phyloP scores from a whole-genome alignment of 2,329 filamentous ascomycete genomes.

The Cladobotryum protrusum region DNA sequence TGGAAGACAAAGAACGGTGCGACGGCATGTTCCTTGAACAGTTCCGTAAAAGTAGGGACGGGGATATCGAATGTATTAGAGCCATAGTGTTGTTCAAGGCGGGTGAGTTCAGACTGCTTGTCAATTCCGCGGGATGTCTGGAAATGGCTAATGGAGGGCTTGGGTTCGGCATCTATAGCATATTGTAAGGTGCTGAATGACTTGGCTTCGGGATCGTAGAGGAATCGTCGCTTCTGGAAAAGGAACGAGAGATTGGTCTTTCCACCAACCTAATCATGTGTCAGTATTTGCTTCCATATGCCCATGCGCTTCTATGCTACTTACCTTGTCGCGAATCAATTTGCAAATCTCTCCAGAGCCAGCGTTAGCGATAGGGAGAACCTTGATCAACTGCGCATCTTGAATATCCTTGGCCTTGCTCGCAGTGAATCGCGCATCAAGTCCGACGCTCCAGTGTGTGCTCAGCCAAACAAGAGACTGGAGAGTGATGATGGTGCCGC shows the following conservation, averaged over 20 bases:
- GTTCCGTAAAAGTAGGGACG: conserved; percentile 87
- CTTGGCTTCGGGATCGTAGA: conserved; percentile 66
- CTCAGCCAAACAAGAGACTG: conserved; percentile 90
- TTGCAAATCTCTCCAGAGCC: conserved; percentile 83
- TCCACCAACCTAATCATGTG: conserved; percentile 52
- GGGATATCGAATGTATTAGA: conserved; percentile 96
- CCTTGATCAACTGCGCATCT: conserved; percentile 81
- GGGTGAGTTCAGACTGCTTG: conserved; percentile 67
- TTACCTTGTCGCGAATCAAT: conserved; percentile 66
- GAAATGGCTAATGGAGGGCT: conserved; percentile 70
- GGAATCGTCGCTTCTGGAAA: conserved; percentile 96
- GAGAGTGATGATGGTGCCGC: conserved; percentile 76
- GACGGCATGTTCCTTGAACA: conserved; percentile 97
- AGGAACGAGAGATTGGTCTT: conserved; percentile 80
- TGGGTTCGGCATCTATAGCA: conserved; percentile 77
- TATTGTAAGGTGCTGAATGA: conserved; percentile 80
- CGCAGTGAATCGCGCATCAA: conserved; percentile 76
- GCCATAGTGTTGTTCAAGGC: conserved; percentile 87
- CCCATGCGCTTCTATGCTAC: background rate
- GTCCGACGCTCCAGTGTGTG: conserved; percentile 94
- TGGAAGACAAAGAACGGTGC: conserved; percentile 99
- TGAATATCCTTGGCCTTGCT: conserved; percentile 62
- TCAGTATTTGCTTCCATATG: background rate
- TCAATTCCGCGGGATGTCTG: conserved; percentile 73
- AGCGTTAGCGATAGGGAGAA: conserved; percentile 84